phyloP scores from a whole-genome alignment of 73 alveolate genomes.

The Symbiodinium natans region DNA sequence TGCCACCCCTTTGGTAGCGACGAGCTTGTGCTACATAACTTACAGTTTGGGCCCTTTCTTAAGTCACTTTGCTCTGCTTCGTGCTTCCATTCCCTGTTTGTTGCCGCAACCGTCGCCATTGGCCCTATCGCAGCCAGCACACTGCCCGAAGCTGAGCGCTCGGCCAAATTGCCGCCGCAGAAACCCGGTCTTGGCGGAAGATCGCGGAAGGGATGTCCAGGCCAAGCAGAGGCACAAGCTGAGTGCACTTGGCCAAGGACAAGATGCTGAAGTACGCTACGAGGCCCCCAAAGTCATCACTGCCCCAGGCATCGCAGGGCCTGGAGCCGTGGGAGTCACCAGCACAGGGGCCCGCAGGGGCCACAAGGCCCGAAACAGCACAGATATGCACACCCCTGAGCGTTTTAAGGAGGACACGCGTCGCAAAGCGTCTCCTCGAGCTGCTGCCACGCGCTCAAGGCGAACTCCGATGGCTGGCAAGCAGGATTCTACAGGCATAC shows the following conservation, averaged over 20 bases:
- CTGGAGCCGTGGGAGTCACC: neutral
- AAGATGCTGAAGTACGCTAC: conserved; percentile 19
- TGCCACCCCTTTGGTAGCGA: too few species aligned
- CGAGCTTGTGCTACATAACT: too few species aligned
- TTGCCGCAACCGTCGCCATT: too few species aligned
- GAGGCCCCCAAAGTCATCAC: conserved; percentile 6
- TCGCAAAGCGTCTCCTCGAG: conserved; percentile 31
- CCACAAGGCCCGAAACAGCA: too few species aligned
- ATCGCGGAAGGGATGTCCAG: neutral
- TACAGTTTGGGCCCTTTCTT: too few species aligned
- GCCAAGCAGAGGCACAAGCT: neutral
- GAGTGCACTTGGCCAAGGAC: neutral
- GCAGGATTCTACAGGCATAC: neutral
- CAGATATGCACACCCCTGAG: too few species aligned
- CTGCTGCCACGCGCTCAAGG: conserved; percentile 27
- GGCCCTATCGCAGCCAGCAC: too few species aligned
- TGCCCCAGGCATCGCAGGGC: conserved; percentile 17
- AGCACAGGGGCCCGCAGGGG: too few species aligned
- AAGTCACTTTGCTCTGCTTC: too few species aligned
- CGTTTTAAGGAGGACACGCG: neutral
- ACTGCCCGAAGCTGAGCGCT: neutral
- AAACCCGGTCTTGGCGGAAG: conserved; percentile 10
- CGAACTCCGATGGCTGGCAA: conserved; percentile 37
- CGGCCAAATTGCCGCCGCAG: conserved; percentile 1
- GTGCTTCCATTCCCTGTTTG: too few species aligned